These are phyloP conservation scores for Emmonsiellopsis sp. DNA, from an alignment of 2,329 filamentous ascomycete genomes.

Conservation along the genomic window DNA sequence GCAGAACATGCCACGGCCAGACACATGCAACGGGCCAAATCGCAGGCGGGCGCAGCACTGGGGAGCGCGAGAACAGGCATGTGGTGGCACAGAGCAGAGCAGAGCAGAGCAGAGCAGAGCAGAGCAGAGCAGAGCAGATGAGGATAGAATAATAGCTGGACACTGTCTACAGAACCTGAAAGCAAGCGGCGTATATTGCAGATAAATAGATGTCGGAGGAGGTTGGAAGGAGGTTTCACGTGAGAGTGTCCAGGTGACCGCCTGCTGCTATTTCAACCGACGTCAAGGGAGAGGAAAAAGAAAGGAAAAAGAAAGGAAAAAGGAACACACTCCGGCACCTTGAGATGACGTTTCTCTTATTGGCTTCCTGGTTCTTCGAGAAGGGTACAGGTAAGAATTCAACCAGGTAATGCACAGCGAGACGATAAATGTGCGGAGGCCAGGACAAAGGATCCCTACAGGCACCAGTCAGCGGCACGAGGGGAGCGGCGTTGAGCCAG, in stretches of 20 bases:
- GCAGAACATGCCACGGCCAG: not conserved
- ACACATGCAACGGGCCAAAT: not conserved
- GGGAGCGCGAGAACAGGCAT: slow-evolving; percentile 1
- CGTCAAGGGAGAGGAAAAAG: not conserved
- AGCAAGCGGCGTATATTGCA: not conserved
- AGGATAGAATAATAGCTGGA: not conserved
- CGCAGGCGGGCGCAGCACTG: not conserved
- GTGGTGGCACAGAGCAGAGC: slow-evolving; percentile 1
- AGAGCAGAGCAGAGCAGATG: not conserved
- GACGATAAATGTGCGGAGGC: no score
- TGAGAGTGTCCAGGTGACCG: slow-evolving; percentile 11
- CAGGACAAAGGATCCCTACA: no score
- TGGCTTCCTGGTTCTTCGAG: no score
- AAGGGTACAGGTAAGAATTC: no score
- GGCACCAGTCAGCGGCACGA: no score
- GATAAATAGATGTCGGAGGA: not conserved
- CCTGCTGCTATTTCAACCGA: not conserved
- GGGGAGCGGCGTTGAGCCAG: no score
- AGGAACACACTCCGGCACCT: not conserved
- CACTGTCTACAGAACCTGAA: not conserved
- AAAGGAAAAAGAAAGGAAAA: not conserved
- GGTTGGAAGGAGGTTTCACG: slow-evolving; percentile 2
- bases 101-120: not conserved
- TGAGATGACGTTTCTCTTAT: no score
- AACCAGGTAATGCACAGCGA: no score